Evolutionary conservation across 2,329 filamentous ascomycete species (phyloP).

Genomic region (Raffaelea deltoideospora): DNA sequence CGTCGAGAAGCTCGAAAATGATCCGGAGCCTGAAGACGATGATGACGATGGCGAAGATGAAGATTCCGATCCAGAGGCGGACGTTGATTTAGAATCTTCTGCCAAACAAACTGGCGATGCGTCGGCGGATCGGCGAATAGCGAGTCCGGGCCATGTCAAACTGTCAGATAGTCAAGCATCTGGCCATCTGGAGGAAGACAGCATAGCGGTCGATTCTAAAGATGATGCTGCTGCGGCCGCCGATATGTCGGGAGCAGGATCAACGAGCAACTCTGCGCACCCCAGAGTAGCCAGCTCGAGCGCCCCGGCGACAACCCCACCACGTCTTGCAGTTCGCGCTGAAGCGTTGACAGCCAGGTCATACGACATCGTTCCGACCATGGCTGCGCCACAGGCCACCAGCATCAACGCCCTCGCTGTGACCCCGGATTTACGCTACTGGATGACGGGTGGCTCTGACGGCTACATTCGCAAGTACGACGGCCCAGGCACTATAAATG

Average conservation of each 20-base stretch:
- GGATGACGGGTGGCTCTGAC: constrained; percentile 86
- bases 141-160: too few species aligned
- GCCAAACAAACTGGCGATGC: too few species aligned
- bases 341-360: constrained; percentile 66
- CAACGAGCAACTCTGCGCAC: too few species aligned
- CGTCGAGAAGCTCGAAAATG: constrained; percentile 19
- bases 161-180: too few species aligned
- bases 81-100: constrained; percentile 2
- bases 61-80: constrained; percentile 5
- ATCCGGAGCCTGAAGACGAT: constrained; percentile 21
- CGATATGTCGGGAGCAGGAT: too few species aligned
- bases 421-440: constrained; percentile 88
- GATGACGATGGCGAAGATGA: constrained; percentile 19
- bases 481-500: constrained; percentile 86
- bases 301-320: constrained; percentile 15
- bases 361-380: constrained; percentile 94
- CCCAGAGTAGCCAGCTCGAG: constrained; percentile 15
- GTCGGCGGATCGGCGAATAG: too few species aligned
- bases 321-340: constrained; percentile 50
- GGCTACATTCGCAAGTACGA: constrained; percentile 97
- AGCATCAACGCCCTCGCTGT: constrained; percentile 87
- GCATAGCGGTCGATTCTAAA: constrained; percentile 6
- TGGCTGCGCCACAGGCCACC: constrained; percentile 88
- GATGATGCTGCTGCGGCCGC: too few species aligned
- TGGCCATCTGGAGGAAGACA: too few species aligned